Percentiles rank a stretch among this genome's conserved stretches.
phyloP scores from a whole-genome alignment of 202 grass and related monocot genomes.

The Setaria italica region DNA sequence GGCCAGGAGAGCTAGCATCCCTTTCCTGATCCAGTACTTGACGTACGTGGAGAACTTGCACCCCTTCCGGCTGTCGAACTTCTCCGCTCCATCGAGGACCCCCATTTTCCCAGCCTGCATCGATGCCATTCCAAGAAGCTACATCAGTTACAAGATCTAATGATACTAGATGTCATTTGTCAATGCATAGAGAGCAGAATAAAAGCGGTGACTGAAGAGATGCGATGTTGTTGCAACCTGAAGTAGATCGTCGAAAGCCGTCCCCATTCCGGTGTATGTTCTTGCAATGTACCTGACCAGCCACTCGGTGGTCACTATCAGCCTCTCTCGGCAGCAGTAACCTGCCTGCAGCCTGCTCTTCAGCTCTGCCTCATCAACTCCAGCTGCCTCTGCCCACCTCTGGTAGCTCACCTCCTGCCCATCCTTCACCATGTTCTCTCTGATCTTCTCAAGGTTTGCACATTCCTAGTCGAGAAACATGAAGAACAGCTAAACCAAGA shows the following conservation, averaged over 20 bases:
- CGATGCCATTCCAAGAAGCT: constrained; percentile 33
- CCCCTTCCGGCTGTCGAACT: constrained; percentile 71
- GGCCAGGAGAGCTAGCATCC: constrained; percentile 68
- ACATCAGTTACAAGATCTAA: too few relatives aligned
- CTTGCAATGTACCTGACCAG: constrained; percentile 75
- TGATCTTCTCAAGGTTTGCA: constrained; percentile 74
- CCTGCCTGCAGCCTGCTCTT: constrained; percentile 61
- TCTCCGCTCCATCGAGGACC: constrained; percentile 84
- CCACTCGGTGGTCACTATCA: constrained; percentile 68
- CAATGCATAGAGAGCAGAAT: not conserved
- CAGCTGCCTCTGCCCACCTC: constrained; percentile 80
- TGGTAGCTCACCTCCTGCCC: constrained; percentile 54
- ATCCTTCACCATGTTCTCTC: constrained; percentile 58
- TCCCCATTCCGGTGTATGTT: constrained; percentile 75
- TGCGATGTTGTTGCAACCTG: constrained; percentile 57
- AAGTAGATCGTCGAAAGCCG: constrained; percentile 78
- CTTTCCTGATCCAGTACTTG: constrained; percentile 91
- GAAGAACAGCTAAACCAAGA: not conserved
- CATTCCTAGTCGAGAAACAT: constrained; percentile 54
- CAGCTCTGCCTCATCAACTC: constrained; percentile 61
- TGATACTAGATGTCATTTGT: not conserved
- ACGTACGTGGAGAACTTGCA: constrained; percentile 88
- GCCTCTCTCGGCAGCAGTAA: constrained; percentile 66
- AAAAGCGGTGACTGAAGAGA: not conserved
- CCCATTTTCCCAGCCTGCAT: constrained; percentile 78